Evolutionary conservation across 2,329 filamentous ascomycete species (phyloP), one percentile per base, ranked within the genome.

Genomic region (Lasiodiplodia gonubiensis): DNA sequence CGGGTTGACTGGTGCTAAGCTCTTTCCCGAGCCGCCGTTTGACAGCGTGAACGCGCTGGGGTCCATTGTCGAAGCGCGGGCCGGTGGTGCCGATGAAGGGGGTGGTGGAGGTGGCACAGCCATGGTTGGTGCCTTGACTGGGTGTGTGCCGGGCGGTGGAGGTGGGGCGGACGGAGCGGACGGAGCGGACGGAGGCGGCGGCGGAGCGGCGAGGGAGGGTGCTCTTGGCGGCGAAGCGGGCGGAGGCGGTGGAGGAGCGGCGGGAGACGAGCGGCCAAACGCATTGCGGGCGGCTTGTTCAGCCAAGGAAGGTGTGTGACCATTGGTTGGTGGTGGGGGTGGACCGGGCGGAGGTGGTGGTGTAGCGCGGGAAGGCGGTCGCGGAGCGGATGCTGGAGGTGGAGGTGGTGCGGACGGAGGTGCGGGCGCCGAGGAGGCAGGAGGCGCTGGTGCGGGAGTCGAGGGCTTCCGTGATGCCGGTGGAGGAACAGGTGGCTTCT

Each of bases 1-100:
- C 1, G 73, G 72, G 14, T 72, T 72, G 48, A 70, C 39, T 11
- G 63, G 30, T 54, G 60, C 73, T 1, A 23, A 37, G 70, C 60
- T 14, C 71, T 69, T 42, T 71, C 70, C 21, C 33, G 55, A 52
- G 23, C 76, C 77, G 7, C 80, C 80, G 53, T 83, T 83, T 0
- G 78, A 79, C 33, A 84, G 72, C 0, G 92, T 95, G 78, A 93
- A 95, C 14, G 89, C 85, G 74, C 89, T 92, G 1, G 92, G 86
- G 75, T 94, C 90, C 83, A 92, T 88, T 5, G 89, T 59, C 12
- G 39, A 86, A 55, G 78, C 89, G 74, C 72, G 82, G 76, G 82
- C 81, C 55, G 71, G 85, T 3, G 76, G 74, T 12, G 78, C 70
- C 12, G 74, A 67, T 16, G 73, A 70, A 12, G 75, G 73, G 71